Base-by-base conservation (phyloP, 768 basidiomycete genomes). In the Mycena maculata region DNA sequence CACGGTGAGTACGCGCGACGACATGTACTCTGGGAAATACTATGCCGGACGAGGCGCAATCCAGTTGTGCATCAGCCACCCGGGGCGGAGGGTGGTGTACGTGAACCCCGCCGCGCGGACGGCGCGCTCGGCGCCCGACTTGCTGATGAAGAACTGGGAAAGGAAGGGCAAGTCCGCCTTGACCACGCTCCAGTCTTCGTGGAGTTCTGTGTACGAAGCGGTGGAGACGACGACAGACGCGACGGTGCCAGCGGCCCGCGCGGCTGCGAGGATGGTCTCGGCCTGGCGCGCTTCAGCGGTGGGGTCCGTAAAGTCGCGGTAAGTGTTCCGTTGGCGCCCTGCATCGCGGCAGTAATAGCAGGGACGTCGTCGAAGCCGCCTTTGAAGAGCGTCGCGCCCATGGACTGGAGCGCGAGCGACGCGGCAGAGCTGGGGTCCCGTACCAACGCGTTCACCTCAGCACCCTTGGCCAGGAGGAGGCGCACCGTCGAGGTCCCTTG, bases 91-190 rank as follows among this genome's bases (percentile, higher is more conserved):
- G 47, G 65, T 53, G 18, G 63, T 65, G 55, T 61, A 69, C 23
- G 55, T 38, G 60, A 69, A 61, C 22, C 68, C 68, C 47, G 68
- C 65, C 41, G 52, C 59, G 41, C 68, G 63, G n/a, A 69, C 33
- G 41, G 58, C 68, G 9, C 28, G 22, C 42, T 69, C 68, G 23
- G 13, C 68, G 25, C 58, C 59, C 4, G 68, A 52, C 47, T 69
- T 69, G 58, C 68, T 69, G 30, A 4, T 16, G 68, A 22, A 65
- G 68, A 65, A 69, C 38, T n/a, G 44, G 11, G 52, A 20, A 11
- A 69, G 58, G 48, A 69, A 69, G 8, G 63, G 63, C 30, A 33
- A 50, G 4, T 60, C 53, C 18, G 20, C 23, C 33, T 47, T 53
- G 42, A 48, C 1, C 15, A 12, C 25, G 33, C 13, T 15, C 61